These are phyloP conservation scores for Ramichloridium luteum DNA, from an alignment of 2,329 filamentous ascomycete genomes.

Conservation along the genomic window DNA sequence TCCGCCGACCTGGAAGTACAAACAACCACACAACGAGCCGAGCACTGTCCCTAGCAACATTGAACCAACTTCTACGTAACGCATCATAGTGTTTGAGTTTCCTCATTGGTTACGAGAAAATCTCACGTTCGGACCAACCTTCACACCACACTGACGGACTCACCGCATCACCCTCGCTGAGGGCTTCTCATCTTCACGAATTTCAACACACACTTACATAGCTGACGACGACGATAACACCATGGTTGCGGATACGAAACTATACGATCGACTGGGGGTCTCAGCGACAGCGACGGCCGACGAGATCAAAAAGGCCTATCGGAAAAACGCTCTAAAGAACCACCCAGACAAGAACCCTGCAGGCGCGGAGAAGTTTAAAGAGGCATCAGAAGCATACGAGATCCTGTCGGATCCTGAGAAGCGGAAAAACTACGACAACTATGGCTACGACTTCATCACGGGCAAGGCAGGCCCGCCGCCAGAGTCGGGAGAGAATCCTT, in stretches of 20 bases:
- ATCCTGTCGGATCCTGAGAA: constrained; percentile 96
- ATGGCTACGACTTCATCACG: constrained; percentile 75
- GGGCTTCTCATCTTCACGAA: no score
- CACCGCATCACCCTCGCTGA: no score
- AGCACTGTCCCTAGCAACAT: no score
- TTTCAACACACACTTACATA: no score
- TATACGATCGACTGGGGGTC: constrained; percentile 77
- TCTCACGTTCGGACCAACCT: no score
- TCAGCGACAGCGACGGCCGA: constrained; percentile 73
- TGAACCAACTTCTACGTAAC: no score
- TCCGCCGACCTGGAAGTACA: no score
- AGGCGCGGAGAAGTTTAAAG: constrained; percentile 91
- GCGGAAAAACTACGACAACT: constrained; percentile 88
- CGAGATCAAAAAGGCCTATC: constrained; percentile 94
- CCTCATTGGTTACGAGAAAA: no score
- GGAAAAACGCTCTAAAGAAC: constrained; percentile 68
- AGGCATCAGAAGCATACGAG: constrained; percentile 94
- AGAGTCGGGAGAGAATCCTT: constrained; percentile 37
- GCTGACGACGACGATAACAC: no score
- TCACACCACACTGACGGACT: no score
- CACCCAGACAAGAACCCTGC: constrained; percentile 95
- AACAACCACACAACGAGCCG: no score
- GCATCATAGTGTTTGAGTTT: no score
- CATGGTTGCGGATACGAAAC: constrained; percentile 95
- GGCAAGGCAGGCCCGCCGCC: constrained; percentile 37